phyloP scores from a whole-genome alignment of 768 basidiomycete species.

The Macrolepiota albuminosa region DNA sequence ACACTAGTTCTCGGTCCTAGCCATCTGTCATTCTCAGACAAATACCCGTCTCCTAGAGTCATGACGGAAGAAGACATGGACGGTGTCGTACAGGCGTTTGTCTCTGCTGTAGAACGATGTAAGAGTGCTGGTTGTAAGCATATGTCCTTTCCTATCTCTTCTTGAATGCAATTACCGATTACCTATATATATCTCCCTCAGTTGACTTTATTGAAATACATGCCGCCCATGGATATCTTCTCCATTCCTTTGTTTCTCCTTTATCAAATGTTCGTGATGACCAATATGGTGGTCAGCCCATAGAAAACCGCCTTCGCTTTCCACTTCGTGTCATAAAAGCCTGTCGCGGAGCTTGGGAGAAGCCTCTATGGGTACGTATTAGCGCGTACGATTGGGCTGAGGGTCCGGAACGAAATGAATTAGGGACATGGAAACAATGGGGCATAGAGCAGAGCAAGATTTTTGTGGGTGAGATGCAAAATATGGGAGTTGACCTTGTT shows the following conservation, averaged over 20 bases:
- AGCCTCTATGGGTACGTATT: constrained; percentile 70
- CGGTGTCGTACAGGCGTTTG: constrained; percentile 56
- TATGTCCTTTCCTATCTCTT: not conserved
- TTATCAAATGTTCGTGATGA: constrained; percentile 71
- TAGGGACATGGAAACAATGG: constrained; percentile 63
- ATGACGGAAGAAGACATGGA: constrained; percentile 53
- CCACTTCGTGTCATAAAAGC: constrained; percentile 52
- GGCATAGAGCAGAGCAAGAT: constrained; percentile 73
- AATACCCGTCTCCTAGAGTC: constrained; percentile 52
- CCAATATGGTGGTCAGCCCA: constrained; percentile 59
- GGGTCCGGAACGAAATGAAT: constrained; percentile 47
- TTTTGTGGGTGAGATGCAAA: constrained; percentile 48
- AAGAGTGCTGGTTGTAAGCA: constrained; percentile 58
- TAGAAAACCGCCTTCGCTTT: constrained; percentile 71
- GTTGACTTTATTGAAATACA: constrained; percentile 74
- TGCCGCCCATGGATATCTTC: constrained; percentile 66
- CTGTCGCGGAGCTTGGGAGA: constrained; percentile 56
- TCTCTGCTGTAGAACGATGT: constrained; percentile 47
- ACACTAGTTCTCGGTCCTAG: constrained; percentile 59
- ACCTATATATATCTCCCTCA: constrained; percentile 15
- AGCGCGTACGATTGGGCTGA: constrained; percentile 67
- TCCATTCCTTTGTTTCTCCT: constrained; percentile 67
- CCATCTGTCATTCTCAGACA: constrained; percentile 46
- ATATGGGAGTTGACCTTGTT: constrained; percentile 70
- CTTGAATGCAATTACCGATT: not conserved